These are phyloP conservation scores for Boechera stricta DNA, from an alignment of 345 rosid genomes.

Conservation along the genomic window DNA sequence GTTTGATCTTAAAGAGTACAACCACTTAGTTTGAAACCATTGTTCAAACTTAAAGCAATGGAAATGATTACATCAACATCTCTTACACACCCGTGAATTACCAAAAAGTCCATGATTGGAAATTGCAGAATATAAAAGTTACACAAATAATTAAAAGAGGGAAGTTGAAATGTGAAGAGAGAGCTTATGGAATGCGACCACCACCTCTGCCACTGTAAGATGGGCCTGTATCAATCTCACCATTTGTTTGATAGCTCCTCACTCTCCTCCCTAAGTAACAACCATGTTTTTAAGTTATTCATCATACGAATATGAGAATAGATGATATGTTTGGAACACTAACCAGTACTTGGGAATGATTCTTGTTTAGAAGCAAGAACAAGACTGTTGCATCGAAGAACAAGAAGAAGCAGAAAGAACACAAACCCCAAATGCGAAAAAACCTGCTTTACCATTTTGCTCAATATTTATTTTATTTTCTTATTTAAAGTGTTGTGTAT, in stretches of 20 bases:
- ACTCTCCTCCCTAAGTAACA: conserved; percentile 18
- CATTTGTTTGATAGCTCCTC: conserved; percentile 31
- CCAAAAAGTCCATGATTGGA: neutral
- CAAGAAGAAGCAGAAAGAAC: neutral
- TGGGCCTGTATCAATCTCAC: conserved; percentile 33
- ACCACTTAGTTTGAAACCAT: conserved; percentile 1
- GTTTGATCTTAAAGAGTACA: neutral
- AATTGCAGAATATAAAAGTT: neutral
- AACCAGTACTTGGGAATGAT: conserved; percentile 21
- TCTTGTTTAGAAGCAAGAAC: conserved; percentile 35
- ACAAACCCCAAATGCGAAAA: conserved; percentile 21
- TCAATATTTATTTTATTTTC: neutral
- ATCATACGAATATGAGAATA: neutral
- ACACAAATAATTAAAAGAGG: neutral
- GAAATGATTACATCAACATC: neutral
- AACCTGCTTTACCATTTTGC: conserved; percentile 19
- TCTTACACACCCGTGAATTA: neutral
- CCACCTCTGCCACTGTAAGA: conserved; percentile 30
- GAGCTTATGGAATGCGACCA: conserved; percentile 25
- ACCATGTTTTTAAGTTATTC: neutral
- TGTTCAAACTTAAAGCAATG: neutral
- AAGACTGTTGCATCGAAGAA: conserved; percentile 31
- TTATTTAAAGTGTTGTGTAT: neutral
- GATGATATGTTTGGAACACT: neutral
- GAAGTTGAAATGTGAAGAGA: conserved; percentile 16